Base-by-base conservation (phyloP, 176 grass and related monocot genomes). In the Saccharum officinarum region DNA sequence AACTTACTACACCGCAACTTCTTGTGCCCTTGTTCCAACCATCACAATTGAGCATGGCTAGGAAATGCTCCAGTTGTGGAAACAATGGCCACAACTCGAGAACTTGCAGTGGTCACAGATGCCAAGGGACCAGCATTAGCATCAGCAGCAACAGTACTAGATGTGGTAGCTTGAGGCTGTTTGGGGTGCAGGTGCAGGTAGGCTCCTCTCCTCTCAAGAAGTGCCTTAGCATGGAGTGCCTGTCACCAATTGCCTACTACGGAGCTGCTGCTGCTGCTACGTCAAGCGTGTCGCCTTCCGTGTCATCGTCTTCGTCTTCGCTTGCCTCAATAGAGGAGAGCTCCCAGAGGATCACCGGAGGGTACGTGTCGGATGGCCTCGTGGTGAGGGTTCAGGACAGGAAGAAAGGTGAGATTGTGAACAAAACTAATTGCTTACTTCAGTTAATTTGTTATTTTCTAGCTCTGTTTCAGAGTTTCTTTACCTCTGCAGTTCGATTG, bases 71-170 rank as follows among this genome's bases (percentile, higher is more conserved):
- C 10, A 89, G 85, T 20, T 95, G 94, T 86, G 94, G 94, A 60
- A 88, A 89, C 84, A 87, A 92, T 85, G 94, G 88, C 50, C 94
- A 95, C 69, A 95, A 93, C 78, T 95, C 94, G 13, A 95, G 94
- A 74, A 95, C 91, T 82, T 95, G 94, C 89, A 84, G 61, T 69
- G 71, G 75, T 7, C 67, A 80, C 15, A 80, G 67, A 84, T 41
- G 79, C 18, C 47, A 59, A 12, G 83, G 44, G 52, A 68, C 13
- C 31, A 67, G 70, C 42, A 65, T 25, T 34, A 25, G 41, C 25
- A 40, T 22, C 64, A 50, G 25, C 15, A 38, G 5, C 17, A 12
- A 23, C 7, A 60, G 34, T 40, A 12, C 46, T 82, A 17, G 64
- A 36, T 37, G 72, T 72, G 80, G 62, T 78, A 84, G 91, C 69